Evolutionary conservation across 371 early-diverging fungal species (phyloP), one percentile per base, ranked within the genome.

Genomic region (Mucor lusitanicus): DNA sequence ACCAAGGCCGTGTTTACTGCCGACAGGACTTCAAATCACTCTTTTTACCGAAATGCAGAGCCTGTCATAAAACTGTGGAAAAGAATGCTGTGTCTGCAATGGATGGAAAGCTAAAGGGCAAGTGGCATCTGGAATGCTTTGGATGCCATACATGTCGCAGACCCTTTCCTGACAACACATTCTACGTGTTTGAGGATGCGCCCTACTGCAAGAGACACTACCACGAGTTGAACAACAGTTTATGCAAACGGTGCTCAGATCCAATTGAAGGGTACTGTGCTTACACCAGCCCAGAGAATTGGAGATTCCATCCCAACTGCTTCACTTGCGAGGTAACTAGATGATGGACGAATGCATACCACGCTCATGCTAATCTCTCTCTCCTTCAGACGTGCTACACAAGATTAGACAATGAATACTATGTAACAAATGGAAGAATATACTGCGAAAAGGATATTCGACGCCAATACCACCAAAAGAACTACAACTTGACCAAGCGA

Each of bases 251-350:
- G 21, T 95, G 95, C 67, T 81, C 83, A 48, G 83, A 89, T 25
- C 92, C 92, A 9, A 94, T 95, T 67, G 94, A 95, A 74, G 95
- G 95, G 9, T 90, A 91, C 1, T 93, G 94, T 77, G 91, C 91
- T 5, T 90, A 92, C 61, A 91, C 92, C n/a, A 77, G 80, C 37
- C 37, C 50, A 32, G 93, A 94, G 81, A 88, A 77, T 19, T 79
- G 82, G 80, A 60, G 79, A 61, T 84, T 81, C 55, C 84, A 84
- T 70, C 84, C 82, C 15, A 37, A 55, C 6, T 84, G 84, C 35
- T 81, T 84, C 64, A 67, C 72, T 6, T 84, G 84, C 59, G 67
- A 73, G 53, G 83, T 82, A 69, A 40, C 13, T 37, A 64, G 65
- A 3, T 23, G 13, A 63, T 53, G 1, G 11, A 12, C 25, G 25